Evolutionary conservation across 2,329 filamentous ascomycete genomes (phyloP), one percentile per base, ranked within the genome.

Genomic region (Teratosphaeria nubilosa): DNA sequence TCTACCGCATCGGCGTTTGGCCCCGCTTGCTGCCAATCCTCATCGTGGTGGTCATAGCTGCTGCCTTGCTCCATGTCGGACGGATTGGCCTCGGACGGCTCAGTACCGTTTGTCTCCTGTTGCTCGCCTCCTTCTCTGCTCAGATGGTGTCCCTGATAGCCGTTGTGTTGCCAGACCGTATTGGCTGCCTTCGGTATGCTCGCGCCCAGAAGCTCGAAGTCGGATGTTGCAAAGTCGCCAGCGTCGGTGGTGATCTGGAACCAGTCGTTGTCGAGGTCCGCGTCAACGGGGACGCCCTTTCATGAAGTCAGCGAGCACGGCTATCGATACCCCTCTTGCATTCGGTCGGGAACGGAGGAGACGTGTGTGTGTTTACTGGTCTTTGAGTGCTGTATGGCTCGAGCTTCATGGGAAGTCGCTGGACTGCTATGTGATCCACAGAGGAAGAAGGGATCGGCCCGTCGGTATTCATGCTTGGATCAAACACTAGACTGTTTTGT

Each of bases 21-120:
- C 20, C 76, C 79, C 24, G 77, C 77, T 68, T 79, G 78, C 58
- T 72, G 71, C 90, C 90, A 95, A 59, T 87, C 87, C 62, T 92
- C 84, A 70, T 83, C 88, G 70, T 90, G 88, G 74, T 94, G 94
- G 75, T 88, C 86, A 74, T 89, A 64, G 70, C 61, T 64, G 53
- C 58, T 57, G 52, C 61, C 66, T 37, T 62, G 61, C 57, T 70
- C 68, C 68, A 71, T 71, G 6, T 53, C 25, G 25, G 20, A 10
- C 16, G 41, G n/a, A 11, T 41, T 41, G 34, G 10, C 41, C 41
- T 22, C 16, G 20, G 41, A 16, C n/a, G 41, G 20, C 41, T 20
- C 41, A 22, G 41, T 48, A 22, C 20, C 20, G 41, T 20, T 48
- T 48, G 9, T 20, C 6, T 5, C 41, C n/a, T n/a, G 1, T 2